Evolutionary conservation across 768 basidiomycete genomes (phyloP), one percentile per base, ranked within the genome.

Genomic region (Leccinum boreale): DNA sequence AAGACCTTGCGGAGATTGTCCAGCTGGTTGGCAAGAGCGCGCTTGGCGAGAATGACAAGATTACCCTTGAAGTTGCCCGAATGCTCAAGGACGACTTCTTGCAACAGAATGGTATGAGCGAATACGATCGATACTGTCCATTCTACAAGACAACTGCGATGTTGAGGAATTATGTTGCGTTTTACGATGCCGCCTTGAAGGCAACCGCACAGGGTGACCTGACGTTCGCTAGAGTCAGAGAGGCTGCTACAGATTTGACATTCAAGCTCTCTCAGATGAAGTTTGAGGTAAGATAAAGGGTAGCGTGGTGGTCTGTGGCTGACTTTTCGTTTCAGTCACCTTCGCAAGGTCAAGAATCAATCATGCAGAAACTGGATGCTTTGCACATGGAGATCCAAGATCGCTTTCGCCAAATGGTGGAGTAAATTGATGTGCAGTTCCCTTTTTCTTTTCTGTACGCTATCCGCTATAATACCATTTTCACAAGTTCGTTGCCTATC

Each of bases 241-340:
- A 98, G 62, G 79, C 86, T 14, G 83, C 92, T 4, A 76, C 82
- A 52, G 97, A 99, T 67, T 75, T 97, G 59, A 90, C 94, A 84
- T 98, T 89, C 80, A 93, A 94, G 74, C 85, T 99, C n/a, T 96
- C 94, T 48, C 95, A 98, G 74, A 95, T 96, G 94, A 98, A 98
- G 73, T 98, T 97, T 70, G 94, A 97, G 86, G 94, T 93, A 66
- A 50, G 84, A 63, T 11, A 33, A 31, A 31, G 29, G 26, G 50
- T 48, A 35, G 26, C 50, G 15, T 26, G 29, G 15, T 36, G 17
- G 62, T 23, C 35, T 26, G 42, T n/a, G 8, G 2, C 52, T 70
- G 19, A 72, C 39, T 8, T 60, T 47, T 29, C 8, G 31, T 31
- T 35, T 64, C 49, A 95, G 91, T 90, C 89, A 23, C 97, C 97